Evolutionary conservation across 1,139 yeast genomes (phyloP).

Genomic region (Candida albicans): DNA sequence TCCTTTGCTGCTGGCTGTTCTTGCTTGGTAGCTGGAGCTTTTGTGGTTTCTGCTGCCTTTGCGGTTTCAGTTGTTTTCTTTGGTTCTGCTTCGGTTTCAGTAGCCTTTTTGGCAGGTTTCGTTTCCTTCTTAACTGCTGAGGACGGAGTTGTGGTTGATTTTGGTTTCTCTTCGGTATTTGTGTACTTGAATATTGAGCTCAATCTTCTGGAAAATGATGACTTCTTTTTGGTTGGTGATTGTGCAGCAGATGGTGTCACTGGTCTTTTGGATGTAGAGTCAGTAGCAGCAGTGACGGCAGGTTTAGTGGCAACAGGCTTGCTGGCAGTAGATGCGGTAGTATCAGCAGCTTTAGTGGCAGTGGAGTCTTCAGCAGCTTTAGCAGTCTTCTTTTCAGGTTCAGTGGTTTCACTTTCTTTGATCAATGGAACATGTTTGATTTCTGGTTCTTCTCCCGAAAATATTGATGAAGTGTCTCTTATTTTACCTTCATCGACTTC

Average conservation of each 20-base stretch:
- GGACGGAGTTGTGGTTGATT: conserved; percentile 5
- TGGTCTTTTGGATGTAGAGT: conserved; percentile 8
- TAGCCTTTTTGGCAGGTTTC: conserved; percentile 1
- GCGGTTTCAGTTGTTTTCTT: conserved; percentile 15
- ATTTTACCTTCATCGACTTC: conserved; percentile 43
- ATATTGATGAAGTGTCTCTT: conserved; percentile 43
- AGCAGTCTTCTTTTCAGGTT: conserved; percentile 1
- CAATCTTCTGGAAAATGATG: conserved; percentile 14
- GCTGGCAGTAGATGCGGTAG: conserved; percentile 5
- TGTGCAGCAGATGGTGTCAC: conserved; percentile 10
- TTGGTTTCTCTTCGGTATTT: conserved; percentile 4
- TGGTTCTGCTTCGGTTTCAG: conserved; percentile 7
- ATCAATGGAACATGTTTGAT: conserved; percentile 18
- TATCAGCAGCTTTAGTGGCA: conserved; percentile 5
- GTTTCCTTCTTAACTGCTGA: conserved; percentile 14
- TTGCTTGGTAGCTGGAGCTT: conserved; percentile 7
- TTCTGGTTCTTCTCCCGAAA: conserved; percentile 30
- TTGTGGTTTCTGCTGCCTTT: neutral
- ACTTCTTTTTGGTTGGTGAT: conserved; percentile 10
- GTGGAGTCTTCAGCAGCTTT: conserved; percentile 2
- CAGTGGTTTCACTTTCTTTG: conserved; percentile 11
- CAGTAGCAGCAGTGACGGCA: conserved; percentile 2
- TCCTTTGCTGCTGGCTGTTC: conserved; percentile 15
- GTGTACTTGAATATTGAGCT: conserved; percentile 14
- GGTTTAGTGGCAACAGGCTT: conserved; percentile 2